Evolutionary conservation across 495 filamentous ascomycete species (phyloP), one percentile per base, ranked within the genome.

Genomic region (Aspergillus sclerotiicarbonarius): DNA sequence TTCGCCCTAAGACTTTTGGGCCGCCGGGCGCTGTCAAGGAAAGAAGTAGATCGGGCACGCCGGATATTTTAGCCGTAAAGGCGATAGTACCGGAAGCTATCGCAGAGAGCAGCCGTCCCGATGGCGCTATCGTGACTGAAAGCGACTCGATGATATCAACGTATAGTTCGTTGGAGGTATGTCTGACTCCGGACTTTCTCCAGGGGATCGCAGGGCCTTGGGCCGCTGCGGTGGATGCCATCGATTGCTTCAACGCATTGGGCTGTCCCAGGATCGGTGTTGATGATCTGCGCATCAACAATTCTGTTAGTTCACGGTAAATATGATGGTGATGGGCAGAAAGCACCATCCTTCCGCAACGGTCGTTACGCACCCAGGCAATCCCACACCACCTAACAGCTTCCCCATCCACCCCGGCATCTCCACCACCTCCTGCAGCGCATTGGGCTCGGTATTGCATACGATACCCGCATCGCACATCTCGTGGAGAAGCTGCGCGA

Each of bases 111-210:
- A 92, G 84, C 6, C 90, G 81, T 8, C 95, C 94, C 0, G 92
- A 96, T 0, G 94, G 94, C 0, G 94, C 91, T 51, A 97, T 81
- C 1, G 86, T 94, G 4, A 96, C 89, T 0, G 84, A 84, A 0
- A 99, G 81, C 4, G 90, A 89, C 76, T 99, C 94, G 45, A 99
- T 83, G 2, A 99, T 82, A 70, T 99, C 94, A 41, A 96, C 94
- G 70, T 99, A 98, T 33, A 99, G 83, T 71, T 98, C 93, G 72
- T 97, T 98, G 49, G 89, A 93, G 6, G 92, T 98, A 70, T 99
- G 95, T 8, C 91, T 85, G 54, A 99, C 94, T 65, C 94, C 95
- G 35, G 91, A 82, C 31, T 91, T 82, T 47, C 94, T 84, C 94
- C 94, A 99, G 6, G 92, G 92, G 52, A 90, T 87, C 10, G 86